Base-by-base conservation (phyloP, 2,329 filamentous ascomycete genomes). In the Decorospora gaudefroyi region DNA sequence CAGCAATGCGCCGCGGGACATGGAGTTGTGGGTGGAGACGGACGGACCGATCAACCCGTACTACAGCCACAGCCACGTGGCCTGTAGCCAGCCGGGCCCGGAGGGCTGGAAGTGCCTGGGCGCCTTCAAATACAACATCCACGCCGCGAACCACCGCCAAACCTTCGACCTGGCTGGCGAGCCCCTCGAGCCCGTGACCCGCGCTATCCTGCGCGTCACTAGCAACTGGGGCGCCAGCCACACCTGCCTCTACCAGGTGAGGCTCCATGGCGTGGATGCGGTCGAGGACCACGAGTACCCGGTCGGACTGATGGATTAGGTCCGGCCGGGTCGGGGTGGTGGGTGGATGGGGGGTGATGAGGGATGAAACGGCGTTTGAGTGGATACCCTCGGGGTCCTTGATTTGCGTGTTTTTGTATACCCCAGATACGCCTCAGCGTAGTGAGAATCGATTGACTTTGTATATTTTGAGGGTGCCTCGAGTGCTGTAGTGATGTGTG, bases 181-280 rank as follows among this genome's bases (percentile, higher is more conserved):
- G 16, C 57, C 61, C 6, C 44, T 67, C 2, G 42, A 34, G 8
- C 57, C 64, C 4, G 62, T 72, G 11, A 54, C 61, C 13, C 67
- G 65, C 32, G 59, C 70, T 15, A 61, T 74, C 22, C 52, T 77
- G 21, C 62, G 73, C 10, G 72, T 75, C 4, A 54, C 55, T 8
- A 63, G 56, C 36, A 78, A 76, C 48, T 76, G 72, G 69, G 75
- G 75, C 23, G 61, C 60, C 2, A 61, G 70, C 15, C 69, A 69
- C 49, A 76, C 75, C 9, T 78, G 76, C 49, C 37, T 77, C 22
- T 78, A 78, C 51, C 68, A 75, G 9, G 49, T 77, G 19, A 62
- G 74, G 15, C 59, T 78, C 41, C 70, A 73, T 25, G 76, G 75
- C 19, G 54, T 65, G 10, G 54, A 59, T 22, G 54, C 53, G 10